phyloP scores from a whole-genome alignment of 208 protist species.

The Crithidia fasciculata region DNA sequence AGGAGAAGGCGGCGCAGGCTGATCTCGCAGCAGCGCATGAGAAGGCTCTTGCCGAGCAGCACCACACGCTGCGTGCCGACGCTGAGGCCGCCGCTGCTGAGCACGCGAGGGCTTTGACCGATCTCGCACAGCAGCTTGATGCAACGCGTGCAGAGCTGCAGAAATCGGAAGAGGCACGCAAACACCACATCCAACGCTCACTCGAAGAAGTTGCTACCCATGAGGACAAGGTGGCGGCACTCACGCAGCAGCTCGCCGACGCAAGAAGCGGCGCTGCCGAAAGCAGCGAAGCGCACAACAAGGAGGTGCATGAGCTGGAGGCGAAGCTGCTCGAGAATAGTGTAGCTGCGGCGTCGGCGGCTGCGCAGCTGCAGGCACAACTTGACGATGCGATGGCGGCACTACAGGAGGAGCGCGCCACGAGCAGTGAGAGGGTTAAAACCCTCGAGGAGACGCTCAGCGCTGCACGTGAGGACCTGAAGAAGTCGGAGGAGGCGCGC shows the following conservation, averaged over 20 bases:
- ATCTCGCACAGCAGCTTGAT: slow-evolving; percentile 5
- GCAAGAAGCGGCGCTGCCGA: too few species aligned
- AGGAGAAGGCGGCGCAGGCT: not conserved
- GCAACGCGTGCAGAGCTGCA: not conserved
- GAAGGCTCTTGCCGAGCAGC: not conserved
- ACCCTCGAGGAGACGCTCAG: slow-evolving; percentile 8
- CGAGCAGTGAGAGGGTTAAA: too few species aligned
- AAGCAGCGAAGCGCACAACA: too few species aligned
- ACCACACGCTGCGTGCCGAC: too few species aligned
- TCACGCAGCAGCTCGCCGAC: not conserved
- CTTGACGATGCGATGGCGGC: too few species aligned
- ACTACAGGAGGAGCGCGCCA: too few species aligned
- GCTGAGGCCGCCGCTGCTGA: not conserved
- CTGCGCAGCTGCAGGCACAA: too few species aligned
- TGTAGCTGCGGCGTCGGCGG: too few species aligned
- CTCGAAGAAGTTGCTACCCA: not conserved
- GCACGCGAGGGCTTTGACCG: not conserved
- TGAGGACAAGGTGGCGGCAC: not conserved
- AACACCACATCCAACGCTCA: not conserved
- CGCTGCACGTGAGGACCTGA: not conserved
- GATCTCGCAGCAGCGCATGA: not conserved
- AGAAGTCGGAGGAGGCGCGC: slow-evolving; percentile 10
- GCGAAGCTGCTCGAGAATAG: too few species aligned
- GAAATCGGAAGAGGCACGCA: slow-evolving; percentile 9
- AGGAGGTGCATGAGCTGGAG: too few species aligned